Evolutionary conservation across 2,329 filamentous ascomycete genomes (phyloP), one percentile per base, ranked within the genome.

Genomic region (Aspergillus bombycis): DNA sequence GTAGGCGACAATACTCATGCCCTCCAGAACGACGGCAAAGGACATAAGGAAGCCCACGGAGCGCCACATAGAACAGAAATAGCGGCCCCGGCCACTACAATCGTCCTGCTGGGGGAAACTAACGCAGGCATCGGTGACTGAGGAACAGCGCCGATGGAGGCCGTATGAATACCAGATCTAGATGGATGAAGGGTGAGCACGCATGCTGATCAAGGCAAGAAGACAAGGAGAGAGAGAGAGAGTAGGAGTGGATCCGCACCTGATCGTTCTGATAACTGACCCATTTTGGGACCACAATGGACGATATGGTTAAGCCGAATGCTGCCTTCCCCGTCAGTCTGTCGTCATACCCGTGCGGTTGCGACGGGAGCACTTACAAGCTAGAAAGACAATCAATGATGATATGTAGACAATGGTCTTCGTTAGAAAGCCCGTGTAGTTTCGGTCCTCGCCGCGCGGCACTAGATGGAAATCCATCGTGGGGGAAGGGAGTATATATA

Each of bases 51-150:
- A 98, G 28, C 92, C 93, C 41, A 93, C 89, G 30, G 89, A 92
- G 63, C 91, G 87, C 94, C 94, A 99, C 85, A 96, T 91, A 71
- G 89, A 91, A 83, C 95, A 98, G 80, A 98, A 97, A 72, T 89
- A 88, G 58, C 88, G 85, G 70, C 89, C 86, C 58, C 87, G 85
- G 70, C 84, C 85, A 61, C 82, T 80, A 78, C 92, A 94, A 75
- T 92, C 89, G 62, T 86, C 82, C 60, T 85, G 80, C 67, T 84
- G 83, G 4, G 92, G 92, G 77, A 93, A 95, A 66, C 76, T 76
- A 54, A 80, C 74, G 68, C 79, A 80, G 32, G 73, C 78, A 57
- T 87, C 83, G 52, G 86, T 86, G 62, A 91, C 81, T 62, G 87
- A 90, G 60, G 89, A 91, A 80, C 94, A 99, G 75, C 88, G 89